phyloP scores from a whole-genome alignment of 352 stramenopile species.

The Pythium brachiatum region DNA sequence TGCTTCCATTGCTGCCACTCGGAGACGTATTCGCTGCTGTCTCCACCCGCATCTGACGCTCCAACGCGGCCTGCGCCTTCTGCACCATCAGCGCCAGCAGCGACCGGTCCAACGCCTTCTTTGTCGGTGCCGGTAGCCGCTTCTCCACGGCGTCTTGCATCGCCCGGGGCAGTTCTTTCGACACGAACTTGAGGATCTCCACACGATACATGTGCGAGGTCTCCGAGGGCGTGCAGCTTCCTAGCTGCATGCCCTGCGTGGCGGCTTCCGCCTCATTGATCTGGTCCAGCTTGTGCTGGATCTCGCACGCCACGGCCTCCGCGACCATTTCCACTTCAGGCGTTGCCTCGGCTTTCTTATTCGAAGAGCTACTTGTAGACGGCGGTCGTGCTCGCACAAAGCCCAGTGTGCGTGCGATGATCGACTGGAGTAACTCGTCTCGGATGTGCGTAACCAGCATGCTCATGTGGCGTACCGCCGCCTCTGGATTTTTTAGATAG shows the following conservation, averaged over 20 bases:
- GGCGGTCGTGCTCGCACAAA: constrained; percentile 57
- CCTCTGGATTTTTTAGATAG: constrained; percentile 32
- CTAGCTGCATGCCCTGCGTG: constrained; percentile 15
- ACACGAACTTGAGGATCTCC: constrained; percentile 85
- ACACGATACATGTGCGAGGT: constrained; percentile 80
- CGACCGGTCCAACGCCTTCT: constrained; percentile 67
- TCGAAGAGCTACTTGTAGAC: constrained; percentile 11
- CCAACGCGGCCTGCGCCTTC: constrained; percentile 68
- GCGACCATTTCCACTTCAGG: constrained; percentile 42
- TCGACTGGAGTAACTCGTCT: constrained; percentile 56
- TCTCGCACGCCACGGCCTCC: constrained; percentile 55
- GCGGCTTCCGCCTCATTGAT: constrained; percentile 38
- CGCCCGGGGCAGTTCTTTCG: constrained; percentile 68
- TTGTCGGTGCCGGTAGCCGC: constrained; percentile 45
- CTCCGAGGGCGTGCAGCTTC: constrained; percentile 30
- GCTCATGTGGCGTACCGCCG: constrained; percentile 63
- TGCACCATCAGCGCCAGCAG: constrained; percentile 73
- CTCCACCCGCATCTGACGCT: constrained; percentile 70
- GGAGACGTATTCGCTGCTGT: constrained; percentile 26
- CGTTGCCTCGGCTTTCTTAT: constrained; percentile 10
- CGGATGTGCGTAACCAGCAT: constrained; percentile 58
- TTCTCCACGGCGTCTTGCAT: constrained; percentile 73
- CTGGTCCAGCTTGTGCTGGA: constrained; percentile 54
- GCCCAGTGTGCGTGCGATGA: constrained; percentile 59
- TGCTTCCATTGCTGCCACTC: constrained; percentile 4